Base-by-base conservation (phyloP, 768 basidiomycete species). In the Termitomyces eurrhizus region DNA sequence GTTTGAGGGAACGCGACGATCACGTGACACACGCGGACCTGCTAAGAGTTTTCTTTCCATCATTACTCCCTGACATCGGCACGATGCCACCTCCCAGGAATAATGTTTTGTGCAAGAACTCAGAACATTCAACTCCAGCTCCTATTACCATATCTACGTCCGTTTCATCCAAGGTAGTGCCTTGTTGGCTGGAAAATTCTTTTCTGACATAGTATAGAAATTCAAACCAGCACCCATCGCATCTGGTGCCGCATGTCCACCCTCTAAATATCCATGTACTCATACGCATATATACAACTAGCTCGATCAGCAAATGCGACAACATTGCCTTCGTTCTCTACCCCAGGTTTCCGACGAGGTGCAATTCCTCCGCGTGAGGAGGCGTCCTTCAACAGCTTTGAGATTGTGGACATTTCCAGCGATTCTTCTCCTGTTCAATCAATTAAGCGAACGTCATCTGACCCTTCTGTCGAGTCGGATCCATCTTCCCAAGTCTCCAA, bases 381-480 rank as follows among this genome's bases (percentile, higher is more conserved):
- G 52, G 65, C 52, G 56, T 51, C 61, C 46, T 65, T 55, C 49
- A 65, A 63, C 53, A 67, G 56, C 39, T 63, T 57, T 13, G 72
- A 75, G 29, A 58, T 72, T 12, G 69, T 77, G 2, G 69, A 70
- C 48, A 71, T 78, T 35, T 78, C 78, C 4, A 78, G 73, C 57
- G 73, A 76, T 56, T 78, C 75, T 12, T 72, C 73, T 5, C 73
- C 76, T 37, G 62, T 67, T 24, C 62, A 58, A 1, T 67, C 63
- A 26, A 56, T 78, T 41, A 80, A 80, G 60, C 70, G 79, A 21
- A 69, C 76, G 35, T 79, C 77, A 11, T 79, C 78, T 0, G 78
- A 78, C 59, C 68, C 75, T 6, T 70, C 71, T 7, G 63, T 78
- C 16, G 42, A 62, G 7, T 67, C 68, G 0, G 74, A 75, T 46